Evolutionary conservation across 257 asterid genomes (phyloP).

Genomic region (Nemophila menziesii): DNA sequence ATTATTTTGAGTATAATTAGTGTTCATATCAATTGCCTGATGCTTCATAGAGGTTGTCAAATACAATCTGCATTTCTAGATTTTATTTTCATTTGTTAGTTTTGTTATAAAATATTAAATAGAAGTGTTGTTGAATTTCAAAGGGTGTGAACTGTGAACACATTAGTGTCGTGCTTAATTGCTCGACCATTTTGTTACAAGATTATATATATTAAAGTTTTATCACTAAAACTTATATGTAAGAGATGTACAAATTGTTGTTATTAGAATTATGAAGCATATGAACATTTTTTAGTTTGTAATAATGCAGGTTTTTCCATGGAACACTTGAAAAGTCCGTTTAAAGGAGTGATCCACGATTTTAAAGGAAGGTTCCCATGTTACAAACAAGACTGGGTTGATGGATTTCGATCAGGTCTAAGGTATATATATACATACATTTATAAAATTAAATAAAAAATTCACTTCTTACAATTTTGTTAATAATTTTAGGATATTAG

Average conservation of each 20-base stretch:
- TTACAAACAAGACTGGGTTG: constrained; percentile 32
- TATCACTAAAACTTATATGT: neutral
- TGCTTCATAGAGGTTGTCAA: no score
- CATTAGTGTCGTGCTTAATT: neutral
- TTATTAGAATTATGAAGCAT: constrained; percentile 1
- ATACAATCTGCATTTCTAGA: no score
- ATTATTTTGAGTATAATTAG: no score
- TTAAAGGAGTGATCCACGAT: constrained; percentile 27
- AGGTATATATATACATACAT: constrained; percentile 35
- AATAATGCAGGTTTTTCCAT: constrained; percentile 17
- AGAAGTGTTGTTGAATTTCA: neutral
- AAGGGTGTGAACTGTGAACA: neutral
- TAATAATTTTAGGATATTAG: constrained; percentile 52
- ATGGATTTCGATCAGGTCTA: constrained; percentile 44
- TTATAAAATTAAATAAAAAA: no score
- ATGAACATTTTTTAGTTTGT: constrained; percentile 1
- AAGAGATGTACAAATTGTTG: neutral
- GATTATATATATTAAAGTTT: no score
- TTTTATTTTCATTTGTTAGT: no score
- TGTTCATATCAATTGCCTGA: no score
- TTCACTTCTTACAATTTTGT: constrained; percentile 2
- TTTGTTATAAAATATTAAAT: no score
- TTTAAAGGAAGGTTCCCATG: constrained; percentile 30
- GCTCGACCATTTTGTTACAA: neutral
- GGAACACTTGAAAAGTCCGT: constrained; percentile 25